Evolutionary conservation across 164 flowering plant species (phyloP), one percentile per base, ranked within the genome.

Genomic region (Protea cynaroides): DNA sequence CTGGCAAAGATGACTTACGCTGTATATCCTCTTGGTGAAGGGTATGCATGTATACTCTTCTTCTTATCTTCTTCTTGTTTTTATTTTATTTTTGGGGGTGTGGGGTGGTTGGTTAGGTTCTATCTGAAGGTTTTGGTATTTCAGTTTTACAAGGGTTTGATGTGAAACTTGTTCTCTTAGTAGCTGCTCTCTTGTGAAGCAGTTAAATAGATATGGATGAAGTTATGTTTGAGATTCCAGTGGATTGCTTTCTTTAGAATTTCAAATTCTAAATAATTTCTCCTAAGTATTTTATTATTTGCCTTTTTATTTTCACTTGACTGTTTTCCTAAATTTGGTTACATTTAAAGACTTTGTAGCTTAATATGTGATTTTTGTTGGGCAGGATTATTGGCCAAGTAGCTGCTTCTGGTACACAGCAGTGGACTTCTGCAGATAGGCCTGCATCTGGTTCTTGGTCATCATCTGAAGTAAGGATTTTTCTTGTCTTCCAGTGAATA

Each of bases 1-100:
- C 72, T 88, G 73, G 84, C 87, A 67, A 86, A 86, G 77, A 84
- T 86, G 91, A 83, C 97, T 11, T 79, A 75, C 75, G 84, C 77
- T 74, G 86, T 78, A 29, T 86, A 82, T 72, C 78, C 92, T 66
- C 75, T 84, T 2, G 94, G 94, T 24, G 92, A 90, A 83, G 97
- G 97, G 94, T 90, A 87, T 64, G 84, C 21, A 4, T 44, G 12
- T 44, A 44, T 44, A 15, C 49, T 4, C 49, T 44, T 29, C 34
- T 44, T 11, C 49, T 44, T 29, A 4, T 44, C 17, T 11, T 44
- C 12, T 4, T 44, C 11, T 44, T 44, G 49, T 44, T 11, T 49
- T 19, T 15, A 4, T 49, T 49, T 18, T 49, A 1, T 49, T 49
- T 49, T 49, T 49, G 1, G 52, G 18, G 18, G 5, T 29, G 34